Evolutionary conservation across 2,329 filamentous ascomycete species (phyloP).

Genomic region (Aspergillus terreus): DNA sequence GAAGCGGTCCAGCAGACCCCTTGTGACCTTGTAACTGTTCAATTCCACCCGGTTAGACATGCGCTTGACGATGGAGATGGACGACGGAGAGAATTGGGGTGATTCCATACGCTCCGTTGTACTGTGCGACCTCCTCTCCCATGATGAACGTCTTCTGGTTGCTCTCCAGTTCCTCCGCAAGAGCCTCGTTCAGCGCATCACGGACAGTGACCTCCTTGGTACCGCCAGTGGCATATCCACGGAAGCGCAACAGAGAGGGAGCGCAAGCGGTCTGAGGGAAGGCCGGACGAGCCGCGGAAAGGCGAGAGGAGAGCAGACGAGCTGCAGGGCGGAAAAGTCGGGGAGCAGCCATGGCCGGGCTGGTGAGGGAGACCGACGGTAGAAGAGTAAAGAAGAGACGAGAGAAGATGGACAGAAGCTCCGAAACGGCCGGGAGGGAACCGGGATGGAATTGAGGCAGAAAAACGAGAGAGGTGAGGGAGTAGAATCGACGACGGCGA

Average conservation of each 20-base stretch:
- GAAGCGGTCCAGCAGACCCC: conserved; percentile 94
- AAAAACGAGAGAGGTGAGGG: background rate
- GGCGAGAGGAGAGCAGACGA: conserved; percentile 57
- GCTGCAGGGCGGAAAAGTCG: conserved; percentile 63
- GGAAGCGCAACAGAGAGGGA: conserved; percentile 45
- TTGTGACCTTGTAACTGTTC: conserved; percentile 90
- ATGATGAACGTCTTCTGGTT: conserved; percentile 95
- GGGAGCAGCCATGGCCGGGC: conserved; percentile 53
- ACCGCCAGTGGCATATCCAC: conserved; percentile 55
- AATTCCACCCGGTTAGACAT: conserved; percentile 34
- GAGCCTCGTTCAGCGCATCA: conserved; percentile 95
- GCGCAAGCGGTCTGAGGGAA: conserved; percentile 50
- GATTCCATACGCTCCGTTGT: conserved; percentile 79
- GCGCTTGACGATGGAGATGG: background rate
- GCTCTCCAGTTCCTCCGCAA: conserved; percentile 92
- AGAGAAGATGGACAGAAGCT: conserved; percentile 10
- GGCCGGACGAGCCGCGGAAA: conserved; percentile 48
- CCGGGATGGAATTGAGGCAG: conserved; percentile 7
- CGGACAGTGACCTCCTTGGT: conserved; percentile 94
- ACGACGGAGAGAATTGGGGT: conserved; percentile 2
- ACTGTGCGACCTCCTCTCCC: conserved; percentile 98
- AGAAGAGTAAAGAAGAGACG: conserved; percentile 13
- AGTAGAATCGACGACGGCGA: background rate
- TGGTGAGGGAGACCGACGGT: conserved; percentile 25
- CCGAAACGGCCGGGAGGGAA: conserved; percentile 3